phyloP scores from a whole-genome alignment of 2,329 filamentous ascomycete species.

The Diplodia intermedia region DNA sequence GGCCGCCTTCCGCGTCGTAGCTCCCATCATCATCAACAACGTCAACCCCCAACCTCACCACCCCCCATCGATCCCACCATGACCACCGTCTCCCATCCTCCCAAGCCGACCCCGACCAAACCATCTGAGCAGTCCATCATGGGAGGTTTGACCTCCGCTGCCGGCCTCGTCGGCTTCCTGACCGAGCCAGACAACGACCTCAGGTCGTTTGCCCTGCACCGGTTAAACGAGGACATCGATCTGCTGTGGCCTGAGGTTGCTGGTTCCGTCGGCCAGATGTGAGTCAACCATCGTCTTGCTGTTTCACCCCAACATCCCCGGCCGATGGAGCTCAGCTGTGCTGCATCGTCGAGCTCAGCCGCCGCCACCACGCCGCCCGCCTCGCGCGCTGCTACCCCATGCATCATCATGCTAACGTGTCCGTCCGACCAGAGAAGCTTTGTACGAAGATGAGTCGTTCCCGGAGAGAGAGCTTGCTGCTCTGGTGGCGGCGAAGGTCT shows the following conservation, averaged over 20 bases:
- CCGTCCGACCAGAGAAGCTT: constrained; percentile 73
- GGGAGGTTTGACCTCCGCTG: constrained; percentile 93
- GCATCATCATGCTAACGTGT: constrained; percentile 31
- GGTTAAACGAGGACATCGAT: constrained; percentile 95
- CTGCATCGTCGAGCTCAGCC: constrained; percentile 31
- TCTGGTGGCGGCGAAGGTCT: constrained; percentile 94
- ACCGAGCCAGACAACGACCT: constrained; percentile 93
- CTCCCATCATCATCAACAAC: constrained; percentile 33
- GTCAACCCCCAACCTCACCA: constrained; percentile 26
- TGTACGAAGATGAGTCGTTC: constrained; percentile 96
- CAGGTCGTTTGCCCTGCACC: constrained; percentile 92
- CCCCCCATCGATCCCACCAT: constrained; percentile 27
- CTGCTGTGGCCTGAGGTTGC: constrained; percentile 98
- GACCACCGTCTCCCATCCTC: constrained; percentile 28
- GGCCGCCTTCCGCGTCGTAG: constrained; percentile 17
- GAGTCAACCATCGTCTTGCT: constrained; percentile 46
- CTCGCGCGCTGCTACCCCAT: constrained; percentile 22
- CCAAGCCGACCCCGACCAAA: constrained; percentile 14
- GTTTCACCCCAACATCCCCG: constrained; percentile 1
- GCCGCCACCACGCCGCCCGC: constrained; percentile 25
- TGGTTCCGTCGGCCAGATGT: constrained; percentile 92
- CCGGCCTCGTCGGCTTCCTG: constrained; percentile 92
- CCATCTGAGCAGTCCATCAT: constrained; percentile 56
- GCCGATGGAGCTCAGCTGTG: constrained; percentile 25
- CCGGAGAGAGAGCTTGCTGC: constrained; percentile 93